These are phyloP conservation scores for Metschnikowia amazonensis DNA, from an alignment of 805 yeast genomes.

Conservation along the genomic window DNA sequence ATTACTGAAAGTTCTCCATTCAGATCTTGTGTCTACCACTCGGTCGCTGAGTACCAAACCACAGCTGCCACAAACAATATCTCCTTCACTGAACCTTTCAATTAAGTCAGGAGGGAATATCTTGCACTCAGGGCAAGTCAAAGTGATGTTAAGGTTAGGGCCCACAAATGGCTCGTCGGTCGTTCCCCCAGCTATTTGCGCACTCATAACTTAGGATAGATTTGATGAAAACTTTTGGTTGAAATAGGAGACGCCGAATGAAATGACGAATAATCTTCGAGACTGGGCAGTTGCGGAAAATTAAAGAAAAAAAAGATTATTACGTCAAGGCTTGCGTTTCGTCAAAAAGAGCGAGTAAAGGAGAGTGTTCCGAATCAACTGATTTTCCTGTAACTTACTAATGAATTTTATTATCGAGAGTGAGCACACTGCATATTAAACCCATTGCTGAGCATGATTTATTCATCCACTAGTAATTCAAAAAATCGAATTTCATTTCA, in stretches of 20 bases:
- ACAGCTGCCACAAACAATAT: constrained; percentile 96
- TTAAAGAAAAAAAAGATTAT: background rate
- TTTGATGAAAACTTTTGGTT: background rate
- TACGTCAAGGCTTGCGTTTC: background rate
- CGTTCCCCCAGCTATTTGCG: constrained; percentile 11
- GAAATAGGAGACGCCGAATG: background rate
- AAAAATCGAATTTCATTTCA: background rate
- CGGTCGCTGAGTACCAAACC: constrained; percentile 90
- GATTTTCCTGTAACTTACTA: background rate
- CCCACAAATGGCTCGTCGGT: constrained; percentile 45
- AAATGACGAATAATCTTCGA: background rate
- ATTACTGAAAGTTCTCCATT: constrained; percentile 97
- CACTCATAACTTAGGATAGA: constrained; percentile 7
- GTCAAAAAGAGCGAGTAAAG: background rate
- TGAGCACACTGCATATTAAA: constrained; percentile 3
- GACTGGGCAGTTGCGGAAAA: background rate
- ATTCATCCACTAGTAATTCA: background rate
- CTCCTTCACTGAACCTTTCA: constrained; percentile 95
- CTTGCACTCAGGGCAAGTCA: constrained; percentile 94
- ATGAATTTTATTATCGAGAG: background rate
- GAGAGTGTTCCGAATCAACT: background rate
- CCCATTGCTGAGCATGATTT: background rate
- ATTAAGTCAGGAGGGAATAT: constrained; percentile 93
- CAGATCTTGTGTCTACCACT: constrained; percentile 91
- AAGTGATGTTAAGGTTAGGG: constrained; percentile 80